Conservation (phyloP, 106 monocot genomes). For the Dendrobium catenatum region DNA sequence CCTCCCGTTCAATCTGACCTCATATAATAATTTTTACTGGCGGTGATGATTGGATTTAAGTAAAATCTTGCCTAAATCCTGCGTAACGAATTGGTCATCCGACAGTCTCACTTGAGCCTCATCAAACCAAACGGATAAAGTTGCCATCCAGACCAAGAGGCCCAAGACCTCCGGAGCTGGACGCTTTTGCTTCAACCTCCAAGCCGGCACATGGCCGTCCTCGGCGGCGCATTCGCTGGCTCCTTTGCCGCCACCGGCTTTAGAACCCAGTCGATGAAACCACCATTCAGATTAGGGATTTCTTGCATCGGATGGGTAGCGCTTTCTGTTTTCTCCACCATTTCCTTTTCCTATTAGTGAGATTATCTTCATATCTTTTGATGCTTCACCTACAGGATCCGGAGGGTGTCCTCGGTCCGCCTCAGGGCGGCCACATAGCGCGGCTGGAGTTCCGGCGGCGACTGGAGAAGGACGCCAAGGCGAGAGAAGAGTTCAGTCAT, state of each 20-base stretch:
- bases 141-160: no score
- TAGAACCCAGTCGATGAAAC: background rate
- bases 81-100: no score
- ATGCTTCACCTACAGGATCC: conserved; percentile 45
- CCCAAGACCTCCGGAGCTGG: no score
- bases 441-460: conserved; percentile 65
- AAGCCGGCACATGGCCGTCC: conserved; percentile 9
- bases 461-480: conserved; percentile 64
- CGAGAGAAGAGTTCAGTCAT: conserved; percentile 59
- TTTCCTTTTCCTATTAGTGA: background rate
- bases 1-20: no score
- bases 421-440: conserved; percentile 64
- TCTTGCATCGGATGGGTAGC: conserved; percentile 57
- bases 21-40: no score
- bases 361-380: background rate
- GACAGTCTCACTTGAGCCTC: no score
- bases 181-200: no score
- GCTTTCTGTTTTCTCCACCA: background rate
- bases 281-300: conserved; percentile 10
- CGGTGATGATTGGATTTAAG: no score
- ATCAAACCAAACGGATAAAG: no score
- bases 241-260: background rate
- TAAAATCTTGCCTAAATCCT: no score
- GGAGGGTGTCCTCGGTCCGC: conserved; percentile 76
- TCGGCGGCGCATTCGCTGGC: conserved; percentile 5